A percentile compares a stretch with the other conserved stretches of the same genome.
phyloP scores from a whole-genome alignment of 176 grass and related monocot genomes.

The Puya raimondii region DNA sequence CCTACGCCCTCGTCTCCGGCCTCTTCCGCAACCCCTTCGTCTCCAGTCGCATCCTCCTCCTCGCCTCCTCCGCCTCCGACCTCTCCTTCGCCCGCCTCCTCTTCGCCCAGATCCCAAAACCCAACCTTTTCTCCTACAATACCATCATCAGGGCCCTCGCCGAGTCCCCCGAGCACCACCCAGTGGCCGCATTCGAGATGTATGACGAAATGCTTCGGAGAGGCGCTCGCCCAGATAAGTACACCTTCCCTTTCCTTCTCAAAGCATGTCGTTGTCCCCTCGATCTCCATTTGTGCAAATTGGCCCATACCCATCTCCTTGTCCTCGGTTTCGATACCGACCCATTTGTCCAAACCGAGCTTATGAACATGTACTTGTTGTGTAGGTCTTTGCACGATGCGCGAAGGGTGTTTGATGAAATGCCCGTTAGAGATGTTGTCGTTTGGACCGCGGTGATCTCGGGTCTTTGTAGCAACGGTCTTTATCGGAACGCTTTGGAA shows the following conservation, averaged over 20 bases:
- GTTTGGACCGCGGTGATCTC: slow-evolving; percentile 46
- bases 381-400: slow-evolving; percentile 1
- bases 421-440: slow-evolving; percentile 27
- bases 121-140: slow-evolving; percentile 43
- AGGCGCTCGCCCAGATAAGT: slow-evolving; percentile 27
- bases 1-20: slow-evolving; percentile 49
- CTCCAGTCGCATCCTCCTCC: slow-evolving; percentile 16
- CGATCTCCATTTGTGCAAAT: slow-evolving; percentile 12
- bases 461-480: slow-evolving; percentile 5
- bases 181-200: slow-evolving; percentile 22
- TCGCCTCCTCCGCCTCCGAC: slow-evolving; percentile 29
- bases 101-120: slow-evolving; percentile 24
- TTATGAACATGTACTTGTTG: slow-evolving; percentile 17
- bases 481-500: slow-evolving; percentile 18
- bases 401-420: slow-evolving; percentile 35
- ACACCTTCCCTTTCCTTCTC: slow-evolving; percentile 67
- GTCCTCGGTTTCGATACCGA: slow-evolving; percentile 21
- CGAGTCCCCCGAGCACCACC: neutral
- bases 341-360: slow-evolving; percentile 35
- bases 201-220: slow-evolving; percentile 44
- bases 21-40: slow-evolving; percentile 51
- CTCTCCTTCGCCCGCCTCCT: slow-evolving; percentile 24
- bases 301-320: slow-evolving; percentile 21
- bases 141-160: slow-evolving; percentile 42
- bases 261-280: slow-evolving; percentile 22